Evolutionary conservation across 2,329 filamentous ascomycete genomes (phyloP).

Genomic region (Furcasterigmium sp.): DNA sequence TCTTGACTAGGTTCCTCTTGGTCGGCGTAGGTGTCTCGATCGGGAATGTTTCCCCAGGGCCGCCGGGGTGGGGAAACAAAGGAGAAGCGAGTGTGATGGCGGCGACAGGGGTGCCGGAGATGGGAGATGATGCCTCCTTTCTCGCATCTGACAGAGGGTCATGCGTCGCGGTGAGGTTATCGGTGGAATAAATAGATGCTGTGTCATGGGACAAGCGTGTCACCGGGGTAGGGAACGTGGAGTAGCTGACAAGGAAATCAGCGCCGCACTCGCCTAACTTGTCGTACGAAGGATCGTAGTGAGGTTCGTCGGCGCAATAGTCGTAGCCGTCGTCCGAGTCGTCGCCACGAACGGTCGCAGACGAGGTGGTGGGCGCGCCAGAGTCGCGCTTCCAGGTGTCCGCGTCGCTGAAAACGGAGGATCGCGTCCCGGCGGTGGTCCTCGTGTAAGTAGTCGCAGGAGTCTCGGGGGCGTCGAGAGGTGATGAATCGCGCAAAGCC

Average conservation of each 20-base stretch:
- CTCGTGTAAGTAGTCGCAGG: neutral
- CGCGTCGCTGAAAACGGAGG: constrained; percentile 15
- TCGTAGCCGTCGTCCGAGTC: constrained; percentile 35
- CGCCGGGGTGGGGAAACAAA: neutral
- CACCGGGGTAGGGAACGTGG: constrained; percentile 15
- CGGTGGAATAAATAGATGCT: constrained; percentile 22
- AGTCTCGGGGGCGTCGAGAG: constrained; percentile 11
- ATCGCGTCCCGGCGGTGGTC: neutral
- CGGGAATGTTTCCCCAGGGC: neutral
- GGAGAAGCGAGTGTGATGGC: too few relatives aligned
- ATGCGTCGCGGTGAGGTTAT: neutral
- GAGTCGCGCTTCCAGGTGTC: constrained; percentile 51
- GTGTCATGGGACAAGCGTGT: constrained; percentile 14
- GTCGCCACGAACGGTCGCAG: constrained; percentile 30
- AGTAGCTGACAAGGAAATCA: neutral
- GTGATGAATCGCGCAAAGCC: constrained; percentile 31
- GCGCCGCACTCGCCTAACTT: neutral
- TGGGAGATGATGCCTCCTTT: neutral
- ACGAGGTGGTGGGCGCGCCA: constrained; percentile 40
- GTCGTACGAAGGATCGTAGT: neutral
- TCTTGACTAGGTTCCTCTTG: constrained; percentile 17
- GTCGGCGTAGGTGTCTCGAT: constrained; percentile 2
- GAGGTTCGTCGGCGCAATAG: constrained; percentile 8
- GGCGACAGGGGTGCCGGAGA: constrained; percentile 3
- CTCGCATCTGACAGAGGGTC: neutral